Percentiles rank a stretch among this genome's conserved stretches.
Conservation (phyloP, 352 stramenopile species). For the Phytophthora pinifolia region DNA sequence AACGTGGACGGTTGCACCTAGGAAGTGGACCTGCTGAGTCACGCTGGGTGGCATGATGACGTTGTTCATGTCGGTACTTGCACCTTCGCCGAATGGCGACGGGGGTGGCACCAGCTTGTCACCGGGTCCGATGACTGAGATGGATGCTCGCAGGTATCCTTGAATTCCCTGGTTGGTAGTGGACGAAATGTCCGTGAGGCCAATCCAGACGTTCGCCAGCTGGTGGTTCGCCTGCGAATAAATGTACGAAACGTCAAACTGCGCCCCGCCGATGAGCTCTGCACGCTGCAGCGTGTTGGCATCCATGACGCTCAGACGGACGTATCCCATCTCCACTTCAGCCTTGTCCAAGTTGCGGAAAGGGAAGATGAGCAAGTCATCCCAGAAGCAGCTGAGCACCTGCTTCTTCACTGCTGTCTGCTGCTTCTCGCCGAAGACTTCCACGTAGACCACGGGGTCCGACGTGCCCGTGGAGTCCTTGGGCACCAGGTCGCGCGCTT, state of each 20-base stretch:
- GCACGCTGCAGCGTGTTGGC: conserved; percentile 85
- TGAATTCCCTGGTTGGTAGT: conserved; percentile 87
- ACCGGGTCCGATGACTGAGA: conserved; percentile 86
- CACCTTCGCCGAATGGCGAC: conserved; percentile 52
- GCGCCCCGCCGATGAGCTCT: conserved; percentile 86
- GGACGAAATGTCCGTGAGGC: conserved; percentile 83
- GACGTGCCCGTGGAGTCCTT: conserved; percentile 89
- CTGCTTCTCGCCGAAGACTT: conserved; percentile 84
- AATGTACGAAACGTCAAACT: conserved; percentile 88
- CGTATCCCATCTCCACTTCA: conserved; percentile 81
- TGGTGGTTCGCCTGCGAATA: conserved; percentile 89
- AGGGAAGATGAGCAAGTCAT: conserved; percentile 80
- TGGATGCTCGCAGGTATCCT: conserved; percentile 87
- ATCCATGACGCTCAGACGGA: conserved; percentile 85
- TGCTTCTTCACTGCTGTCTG: conserved; percentile 85
- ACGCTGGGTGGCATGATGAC: conserved; percentile 83
- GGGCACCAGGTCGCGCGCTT: conserved; percentile 84
- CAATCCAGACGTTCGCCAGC: conserved; percentile 90
- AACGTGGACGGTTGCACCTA: conserved; percentile 64
- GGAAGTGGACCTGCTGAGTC: conserved; percentile 72
- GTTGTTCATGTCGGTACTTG: conserved; percentile 48
- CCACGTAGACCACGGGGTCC: conserved; percentile 91
- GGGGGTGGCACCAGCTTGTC: conserved; percentile 80
- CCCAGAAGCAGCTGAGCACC: conserved; percentile 87
- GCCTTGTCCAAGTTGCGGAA: conserved; percentile 77